Conservation (phyloP, 495 filamentous ascomycete species). For the Filosporella fistucella region DNA sequence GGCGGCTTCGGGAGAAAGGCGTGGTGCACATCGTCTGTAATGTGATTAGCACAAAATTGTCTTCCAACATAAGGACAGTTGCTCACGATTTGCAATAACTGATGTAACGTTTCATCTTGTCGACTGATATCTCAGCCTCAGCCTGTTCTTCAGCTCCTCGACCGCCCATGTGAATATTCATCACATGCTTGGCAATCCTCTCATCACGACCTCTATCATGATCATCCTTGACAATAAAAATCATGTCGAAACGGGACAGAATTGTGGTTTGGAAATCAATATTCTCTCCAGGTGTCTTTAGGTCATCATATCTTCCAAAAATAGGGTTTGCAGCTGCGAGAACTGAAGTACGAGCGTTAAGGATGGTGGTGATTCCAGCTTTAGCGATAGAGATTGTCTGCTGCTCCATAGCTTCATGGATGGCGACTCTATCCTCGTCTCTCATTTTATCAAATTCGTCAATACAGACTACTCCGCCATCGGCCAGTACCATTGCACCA, state of each 20-base stretch:
- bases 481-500: constrained; percentile 97
- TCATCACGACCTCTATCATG: constrained; percentile 89
- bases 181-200: constrained; percentile 92
- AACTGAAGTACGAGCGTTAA: constrained; percentile 93
- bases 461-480: constrained; percentile 97
- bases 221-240: constrained; percentile 97
- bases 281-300: constrained; percentile 97
- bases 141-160: constrained; percentile 77
- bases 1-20: constrained; percentile 85
- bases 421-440: constrained; percentile 96
- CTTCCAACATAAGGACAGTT: background rate
- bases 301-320: constrained; percentile 95
- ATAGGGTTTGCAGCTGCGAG: constrained; percentile 96
- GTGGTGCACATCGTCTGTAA: constrained; percentile 82
- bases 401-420: constrained; percentile 99
- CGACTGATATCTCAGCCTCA: constrained; percentile 82
- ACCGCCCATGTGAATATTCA: constrained; percentile 95
- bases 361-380: constrained; percentile 96
- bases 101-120: constrained; percentile 98
- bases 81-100: constrained; percentile 93
- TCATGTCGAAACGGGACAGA: constrained; percentile 98
- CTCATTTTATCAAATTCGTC: constrained; percentile 99
- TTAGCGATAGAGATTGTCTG: constrained; percentile 99
- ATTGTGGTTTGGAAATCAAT: constrained; percentile 99
- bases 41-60: constrained; percentile 29